Evolutionary conservation across 768 basidiomycete species (phyloP), one percentile per base, ranked within the genome.

Genomic region (Macrolepiota fuliginosa): DNA sequence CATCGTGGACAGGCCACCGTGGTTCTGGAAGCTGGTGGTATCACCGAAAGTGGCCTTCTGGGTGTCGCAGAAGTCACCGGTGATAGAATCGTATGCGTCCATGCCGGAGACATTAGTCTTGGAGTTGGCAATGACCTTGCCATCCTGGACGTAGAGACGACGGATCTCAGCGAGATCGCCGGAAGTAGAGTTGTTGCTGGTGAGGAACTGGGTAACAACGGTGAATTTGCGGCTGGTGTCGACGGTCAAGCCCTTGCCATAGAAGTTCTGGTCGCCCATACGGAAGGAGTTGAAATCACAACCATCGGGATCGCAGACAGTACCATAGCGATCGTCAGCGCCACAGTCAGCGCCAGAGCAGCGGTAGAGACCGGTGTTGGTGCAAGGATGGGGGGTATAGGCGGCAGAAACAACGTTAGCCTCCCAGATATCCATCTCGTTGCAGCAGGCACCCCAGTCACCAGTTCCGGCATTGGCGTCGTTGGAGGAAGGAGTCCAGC

Each of bases 271-370:
- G 62, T 67, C 67, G 46, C 79, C 79, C 77, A 77, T 73, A 63
- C 79, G 78, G 72, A 67, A 81, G n/a, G 79, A 77, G 75, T 80
- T 81, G 77, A 79, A 81, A 65, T 80, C 79, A 68, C 79, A 81
- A 50, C 79, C 79, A 64, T 76, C 76, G 61, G 70, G 68, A 69
- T 80, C 79, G 68, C 79, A 81, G 46, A 76, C 68, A 55, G 76
- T 72, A 32, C 22, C 63, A 47, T 61, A 64, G 29, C 63, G 63
- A 27, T 51, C 53, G 17, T 54, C 45, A 64, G 63, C 69, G 55
- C 68, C 67, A 56, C 76, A 77, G 15, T 70, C 65, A 39, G 63
- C 66, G 36, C 76, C 76, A 29, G 60, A 46, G 73, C 79, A 81
- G 42, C 65, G 68, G 13, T 68, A 70, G 64, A 69, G 77, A 45